Base-by-base conservation (phyloP, 1,139 yeast species). In the Yamadazyma spencermartinsiae region DNA sequence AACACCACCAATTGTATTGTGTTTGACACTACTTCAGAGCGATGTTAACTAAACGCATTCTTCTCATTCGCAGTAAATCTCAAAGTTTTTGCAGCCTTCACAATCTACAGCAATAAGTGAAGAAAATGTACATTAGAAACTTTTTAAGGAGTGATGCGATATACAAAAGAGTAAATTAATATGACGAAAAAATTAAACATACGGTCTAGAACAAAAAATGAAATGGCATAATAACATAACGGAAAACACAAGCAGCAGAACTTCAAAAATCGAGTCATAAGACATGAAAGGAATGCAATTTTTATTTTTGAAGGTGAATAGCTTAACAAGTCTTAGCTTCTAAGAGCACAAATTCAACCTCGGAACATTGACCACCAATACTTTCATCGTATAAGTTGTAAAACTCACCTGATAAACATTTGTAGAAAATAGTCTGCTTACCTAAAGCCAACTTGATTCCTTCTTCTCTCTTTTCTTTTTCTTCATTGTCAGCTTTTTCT, bases 341-440 rank as follows among this genome's bases (percentile, higher is more conserved):
- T 46, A 68, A 60, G 40, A 65, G 51, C 24, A 60, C 63, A 41
- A 69, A 59, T 48, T 65, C 68, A 38, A 65, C 59, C 41, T 54
- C 57, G 16, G 61, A 51, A 55, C 75, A 69, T 55, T 68, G 72
- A 10, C 52, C 55, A 19, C 70, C 72, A 42, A 65, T 60, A 40
- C 60, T 54, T 53, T 63, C 56, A 51, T 67, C 72, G 46, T 69
- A 69, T 51, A 69, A 62, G 58, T 69, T 69, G 61, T 63, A 68
- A 57, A 68, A 68, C 49, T 58, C 64, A 36, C 75, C 74, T 17
- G 74, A 69, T 49, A 54, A 52, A 50, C 76, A 71, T 52, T 65
- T 61, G 61, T 59, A 67, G 61, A 68, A 68, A 29, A 65, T 59
- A 33, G 67, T 61, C 43, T 55, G 60, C 44, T 54, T 54, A 45